These are phyloP conservation scores for Stereocaulon alpinum DNA, from an alignment of 495 filamentous ascomycete species.

Conservation along the genomic window DNA sequence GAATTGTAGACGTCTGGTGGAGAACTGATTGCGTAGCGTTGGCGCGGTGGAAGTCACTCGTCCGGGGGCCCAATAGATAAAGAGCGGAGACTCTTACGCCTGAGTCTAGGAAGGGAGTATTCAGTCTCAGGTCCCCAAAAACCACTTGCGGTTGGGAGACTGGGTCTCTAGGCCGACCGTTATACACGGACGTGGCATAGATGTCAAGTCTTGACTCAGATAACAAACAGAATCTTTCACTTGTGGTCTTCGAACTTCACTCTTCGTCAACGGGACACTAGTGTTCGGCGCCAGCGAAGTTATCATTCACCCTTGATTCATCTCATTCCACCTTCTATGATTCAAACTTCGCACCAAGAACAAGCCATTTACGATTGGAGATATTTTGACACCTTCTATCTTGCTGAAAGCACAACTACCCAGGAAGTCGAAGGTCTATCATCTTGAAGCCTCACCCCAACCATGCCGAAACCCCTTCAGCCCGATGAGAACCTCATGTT, in stretches of 20 bases:
- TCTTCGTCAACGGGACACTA: background rate
- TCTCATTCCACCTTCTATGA: background rate
- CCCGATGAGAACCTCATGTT: constrained; percentile 30
- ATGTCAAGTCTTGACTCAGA: background rate
- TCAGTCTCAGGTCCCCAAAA: background rate
- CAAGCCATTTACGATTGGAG: background rate
- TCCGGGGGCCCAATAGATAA: too few species aligned
- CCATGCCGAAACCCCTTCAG: constrained; percentile 26
- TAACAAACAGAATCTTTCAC: background rate
- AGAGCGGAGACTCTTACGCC: too few species aligned
- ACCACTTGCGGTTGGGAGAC: background rate
- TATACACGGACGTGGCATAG: background rate
- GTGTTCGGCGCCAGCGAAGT: background rate
- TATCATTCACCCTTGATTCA: background rate
- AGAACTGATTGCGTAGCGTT: too few species aligned
- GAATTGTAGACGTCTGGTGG: too few species aligned
- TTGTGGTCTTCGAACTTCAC: background rate
- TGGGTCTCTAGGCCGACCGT: background rate
- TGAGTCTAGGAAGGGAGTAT: too few species aligned
- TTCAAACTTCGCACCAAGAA: background rate
- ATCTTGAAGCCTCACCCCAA: constrained; percentile 14
- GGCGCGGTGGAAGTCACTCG: too few species aligned
- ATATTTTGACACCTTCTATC: background rate
- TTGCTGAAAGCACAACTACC: background rate
- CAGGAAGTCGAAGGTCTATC: background rate